Base-by-base conservation (phyloP, 768 basidiomycete genomes). In the Phaeotremella fagi region DNA sequence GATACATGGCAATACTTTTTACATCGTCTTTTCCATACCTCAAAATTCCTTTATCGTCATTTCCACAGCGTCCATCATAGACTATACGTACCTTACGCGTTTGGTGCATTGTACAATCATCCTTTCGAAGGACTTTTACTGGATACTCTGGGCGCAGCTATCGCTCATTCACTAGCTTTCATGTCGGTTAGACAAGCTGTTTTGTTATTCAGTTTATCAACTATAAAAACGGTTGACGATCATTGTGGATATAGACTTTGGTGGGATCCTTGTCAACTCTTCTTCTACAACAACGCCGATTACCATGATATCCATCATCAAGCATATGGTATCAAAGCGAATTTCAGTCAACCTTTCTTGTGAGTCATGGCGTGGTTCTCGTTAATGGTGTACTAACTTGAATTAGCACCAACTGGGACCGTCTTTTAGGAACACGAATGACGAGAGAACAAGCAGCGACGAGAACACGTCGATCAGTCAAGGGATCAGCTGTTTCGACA, bases 291-390 rank as follows among this genome's bases (percentile, higher is more conserved):
- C 72, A 95, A 90, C 71, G 87, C 91, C 0, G 89, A 94, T 75
- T 99, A 94, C 75, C 94, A 97, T 72, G 94, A 97, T 73, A 95
- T 98, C 55, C 94, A 98, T 68, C 94, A 97, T 74, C 90, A 92
- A 80, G 87, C 86, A 52, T 64, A 75, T 76, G 94, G 94, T 2
- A 88, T 95, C 77, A 97, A 97, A 76, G 86, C 84, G 37, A 99
- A 99, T 70, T 99, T 91, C 70, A 80, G 87, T 1, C 92, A 98
- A 68, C 92, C 92, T 0, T 98, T 90, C 79, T 99, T 92, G 75
- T 75, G 46, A 68, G 75, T 73, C 26, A n/a, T n/a, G n/a, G n/a
- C n/a, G 4, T 20, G 23, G 16, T 20, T 16, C n/a, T 24, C 9
- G 6, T 24, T 6, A 42, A 20, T 31, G n/a, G 6, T 29, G 42